phyloP scores from a whole-genome alignment of 805 yeast species.

The Schwanniomyces yamadae region DNA sequence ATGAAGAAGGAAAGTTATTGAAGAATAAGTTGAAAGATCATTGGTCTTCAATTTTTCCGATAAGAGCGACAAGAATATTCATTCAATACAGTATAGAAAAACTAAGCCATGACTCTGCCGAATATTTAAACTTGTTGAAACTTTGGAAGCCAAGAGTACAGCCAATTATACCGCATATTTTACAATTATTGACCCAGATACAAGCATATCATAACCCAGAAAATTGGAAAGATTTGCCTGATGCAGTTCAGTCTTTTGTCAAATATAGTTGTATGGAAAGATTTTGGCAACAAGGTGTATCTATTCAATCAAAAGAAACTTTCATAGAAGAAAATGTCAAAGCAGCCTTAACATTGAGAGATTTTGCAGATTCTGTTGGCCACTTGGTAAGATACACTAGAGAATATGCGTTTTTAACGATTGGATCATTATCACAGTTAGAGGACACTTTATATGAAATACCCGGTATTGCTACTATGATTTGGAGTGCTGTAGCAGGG shows the following conservation, averaged over 20 bases:
- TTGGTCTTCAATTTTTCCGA: slow-evolving; percentile 94
- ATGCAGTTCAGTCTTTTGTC: slow-evolving; percentile 90
- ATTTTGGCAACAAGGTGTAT: slow-evolving; percentile 98
- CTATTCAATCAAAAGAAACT: slow-evolving; percentile 89
- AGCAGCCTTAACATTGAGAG: slow-evolving; percentile 90
- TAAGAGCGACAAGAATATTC: slow-evolving; percentile 90
- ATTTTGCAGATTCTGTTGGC: slow-evolving; percentile 97
- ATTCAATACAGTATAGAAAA: slow-evolving; percentile 95
- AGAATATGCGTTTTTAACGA: slow-evolving; percentile 88
- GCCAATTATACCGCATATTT: slow-evolving; percentile 86
- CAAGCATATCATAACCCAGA: slow-evolving; percentile 93
- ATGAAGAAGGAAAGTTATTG: slow-evolving; percentile 76
- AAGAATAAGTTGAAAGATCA: slow-evolving; percentile 80
- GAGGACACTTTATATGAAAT: slow-evolving; percentile 87
- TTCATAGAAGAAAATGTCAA: slow-evolving; percentile 91
- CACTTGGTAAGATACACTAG: slow-evolving; percentile 93
- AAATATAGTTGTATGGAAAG: slow-evolving; percentile 85
- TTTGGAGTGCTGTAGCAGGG: slow-evolving; percentile 88
- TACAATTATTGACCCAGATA: slow-evolving; percentile 83
- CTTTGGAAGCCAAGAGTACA: slow-evolving; percentile 93
- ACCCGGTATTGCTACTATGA: slow-evolving; percentile 70
- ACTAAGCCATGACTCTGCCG: slow-evolving; percentile 73
- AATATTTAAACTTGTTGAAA: slow-evolving; percentile 63
- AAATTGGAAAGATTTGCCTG: slow-evolving; percentile 86
- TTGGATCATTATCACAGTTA: slow-evolving; percentile 84